A percentile compares a stretch with the other conserved stretches of the same genome.
Evolutionary conservation across 2,329 filamentous ascomycete genomes (phyloP).

Genomic region (Rhynchosporium secalis): DNA sequence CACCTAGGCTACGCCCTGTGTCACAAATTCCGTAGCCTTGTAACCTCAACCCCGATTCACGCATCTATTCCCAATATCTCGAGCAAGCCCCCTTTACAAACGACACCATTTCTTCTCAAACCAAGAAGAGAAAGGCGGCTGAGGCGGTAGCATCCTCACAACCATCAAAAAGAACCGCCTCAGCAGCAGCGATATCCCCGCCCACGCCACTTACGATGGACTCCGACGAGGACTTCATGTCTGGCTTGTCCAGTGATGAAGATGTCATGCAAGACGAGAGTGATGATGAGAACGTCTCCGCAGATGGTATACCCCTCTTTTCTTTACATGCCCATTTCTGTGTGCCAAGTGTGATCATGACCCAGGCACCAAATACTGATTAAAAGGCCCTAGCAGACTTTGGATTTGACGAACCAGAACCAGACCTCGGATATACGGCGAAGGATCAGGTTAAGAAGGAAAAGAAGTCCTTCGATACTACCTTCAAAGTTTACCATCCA

Average conservation of each 20-base stretch:
- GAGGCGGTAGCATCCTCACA: slow-evolving; percentile 44
- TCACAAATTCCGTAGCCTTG: slow-evolving; percentile 32
- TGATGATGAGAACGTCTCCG: slow-evolving; percentile 69
- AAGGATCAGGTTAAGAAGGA: slow-evolving; percentile 70
- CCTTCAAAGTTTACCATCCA: slow-evolving; percentile 79
- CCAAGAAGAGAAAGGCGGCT: slow-evolving; percentile 54
- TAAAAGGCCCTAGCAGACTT: slow-evolving; percentile 35
- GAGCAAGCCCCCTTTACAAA: slow-evolving; percentile 25
- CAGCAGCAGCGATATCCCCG: slow-evolving; percentile 46
- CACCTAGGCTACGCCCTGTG: slow-evolving; percentile 17
- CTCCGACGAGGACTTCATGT: slow-evolving; percentile 94
- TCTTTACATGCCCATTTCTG: background rate
- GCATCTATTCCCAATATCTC: slow-evolving; percentile 25
- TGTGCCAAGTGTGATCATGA: background rate
- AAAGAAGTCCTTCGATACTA: slow-evolving; percentile 77
- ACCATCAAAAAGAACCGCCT: slow-evolving; percentile 40
- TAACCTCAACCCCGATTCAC: slow-evolving; percentile 34
- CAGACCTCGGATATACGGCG: slow-evolving; percentile 50
- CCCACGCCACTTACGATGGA: slow-evolving; percentile 74
- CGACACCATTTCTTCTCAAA: slow-evolving; percentile 53
- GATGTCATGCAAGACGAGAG: slow-evolving; percentile 74
- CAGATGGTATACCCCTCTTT: slow-evolving; percentile 37
- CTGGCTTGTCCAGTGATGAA: slow-evolving; percentile 75
- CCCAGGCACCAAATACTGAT: slow-evolving; percentile 17
- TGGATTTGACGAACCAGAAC: slow-evolving; percentile 51